These are phyloP conservation scores for Penicillium alfredii DNA, from an alignment of 495 filamentous ascomycete genomes.

Conservation along the genomic window DNA sequence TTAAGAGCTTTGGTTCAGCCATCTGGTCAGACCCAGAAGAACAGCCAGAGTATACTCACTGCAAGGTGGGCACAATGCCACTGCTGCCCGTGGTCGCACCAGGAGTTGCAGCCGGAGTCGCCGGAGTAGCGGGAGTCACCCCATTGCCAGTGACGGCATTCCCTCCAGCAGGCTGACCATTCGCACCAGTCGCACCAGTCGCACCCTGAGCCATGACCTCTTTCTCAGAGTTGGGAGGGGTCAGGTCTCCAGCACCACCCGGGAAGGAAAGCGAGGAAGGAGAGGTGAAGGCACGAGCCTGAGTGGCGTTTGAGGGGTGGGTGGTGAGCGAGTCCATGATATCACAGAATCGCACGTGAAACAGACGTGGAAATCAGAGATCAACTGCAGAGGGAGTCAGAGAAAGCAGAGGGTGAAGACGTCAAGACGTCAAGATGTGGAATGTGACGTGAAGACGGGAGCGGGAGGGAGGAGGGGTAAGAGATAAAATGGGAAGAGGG, in stretches of 20 bases:
- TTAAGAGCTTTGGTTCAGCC: slow-evolving; percentile 58
- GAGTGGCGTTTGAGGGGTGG: slow-evolving; percentile 77
- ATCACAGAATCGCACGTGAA: slow-evolving; percentile 23
- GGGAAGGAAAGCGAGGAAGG: slow-evolving; percentile 88
- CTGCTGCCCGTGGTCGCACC: slow-evolving; percentile 71
- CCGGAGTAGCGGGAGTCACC: slow-evolving; percentile 92
- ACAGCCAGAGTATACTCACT: slow-evolving; percentile 74
- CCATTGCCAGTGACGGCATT: slow-evolving; percentile 66
- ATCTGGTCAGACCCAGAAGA: slow-evolving; percentile 40
- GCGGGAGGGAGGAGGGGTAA: too few relatives aligned
- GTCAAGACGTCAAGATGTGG: too few relatives aligned
- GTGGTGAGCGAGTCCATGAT: slow-evolving; percentile 86
- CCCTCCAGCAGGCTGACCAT: slow-evolving; percentile 56
- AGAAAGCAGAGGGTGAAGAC: neutral
- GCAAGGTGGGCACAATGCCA: slow-evolving; percentile 94
- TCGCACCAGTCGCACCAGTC: slow-evolving; percentile 41
- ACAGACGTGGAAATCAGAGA: slow-evolving; percentile 11
- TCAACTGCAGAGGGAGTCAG: slow-evolving; percentile 7
- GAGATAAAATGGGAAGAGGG: neutral
- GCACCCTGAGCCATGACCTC: slow-evolving; percentile 47
- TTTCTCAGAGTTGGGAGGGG: slow-evolving; percentile 65
- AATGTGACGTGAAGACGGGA: too few relatives aligned
- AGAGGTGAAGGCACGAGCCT: slow-evolving; percentile 87
- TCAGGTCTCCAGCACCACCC: slow-evolving; percentile 71
- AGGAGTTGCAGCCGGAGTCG: slow-evolving; percentile 91